Evolutionary conservation across 2,329 filamentous ascomycete genomes (phyloP).

Genomic region (Teratosphaeriaceae sp.): DNA sequence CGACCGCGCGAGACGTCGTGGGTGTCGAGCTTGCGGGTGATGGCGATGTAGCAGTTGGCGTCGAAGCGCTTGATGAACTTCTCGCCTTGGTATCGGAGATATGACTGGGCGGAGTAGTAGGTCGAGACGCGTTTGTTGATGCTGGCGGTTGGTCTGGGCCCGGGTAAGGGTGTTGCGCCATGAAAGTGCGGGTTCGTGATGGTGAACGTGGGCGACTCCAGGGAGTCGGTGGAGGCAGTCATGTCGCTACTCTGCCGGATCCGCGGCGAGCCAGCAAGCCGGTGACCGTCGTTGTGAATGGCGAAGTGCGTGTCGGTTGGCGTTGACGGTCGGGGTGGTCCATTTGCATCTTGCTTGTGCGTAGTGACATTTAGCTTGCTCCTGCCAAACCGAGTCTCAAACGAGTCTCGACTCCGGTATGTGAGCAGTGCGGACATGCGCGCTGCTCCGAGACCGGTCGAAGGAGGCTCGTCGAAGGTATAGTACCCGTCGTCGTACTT

Average conservation of each 20-base stretch:
- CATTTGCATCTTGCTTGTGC: constrained; percentile 75
- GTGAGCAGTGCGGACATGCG: constrained; percentile 96
- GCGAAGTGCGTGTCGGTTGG: constrained; percentile 43
- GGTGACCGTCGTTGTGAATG: constrained; percentile 48
- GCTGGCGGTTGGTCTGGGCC: constrained; percentile 15
- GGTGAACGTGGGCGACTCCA: constrained; percentile 15
- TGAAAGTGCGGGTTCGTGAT: constrained; percentile 42
- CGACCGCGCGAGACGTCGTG: constrained; percentile 87
- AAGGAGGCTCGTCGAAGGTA: constrained; percentile 74
- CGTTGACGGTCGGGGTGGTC: constrained; percentile 42
- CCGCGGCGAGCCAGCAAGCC: constrained; percentile 41
- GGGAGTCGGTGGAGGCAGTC: constrained; percentile 17
- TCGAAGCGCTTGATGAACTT: constrained; percentile 98
- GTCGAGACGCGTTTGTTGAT: constrained; percentile 45
- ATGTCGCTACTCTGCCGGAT: constrained; percentile 32
- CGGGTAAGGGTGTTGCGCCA: constrained; percentile 32
- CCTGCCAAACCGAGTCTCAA: constrained; percentile 88
- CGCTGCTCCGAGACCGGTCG: constrained; percentile 81
- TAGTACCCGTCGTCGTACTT: constrained; percentile 99
- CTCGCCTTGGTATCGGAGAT: constrained; percentile 89
- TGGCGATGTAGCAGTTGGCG: constrained; percentile 98
- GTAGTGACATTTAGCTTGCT: constrained; percentile 86
- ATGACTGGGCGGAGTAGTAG: constrained; percentile 98
- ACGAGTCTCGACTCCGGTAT: constrained; percentile 93
- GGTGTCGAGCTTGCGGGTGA: constrained; percentile 95